A percentile compares a stretch with the other conserved stretches of the same genome.
These are phyloP conservation scores for Lecanicillium sp. DNA, from an alignment of 2,329 filamentous ascomycete species.

Conservation along the genomic window DNA sequence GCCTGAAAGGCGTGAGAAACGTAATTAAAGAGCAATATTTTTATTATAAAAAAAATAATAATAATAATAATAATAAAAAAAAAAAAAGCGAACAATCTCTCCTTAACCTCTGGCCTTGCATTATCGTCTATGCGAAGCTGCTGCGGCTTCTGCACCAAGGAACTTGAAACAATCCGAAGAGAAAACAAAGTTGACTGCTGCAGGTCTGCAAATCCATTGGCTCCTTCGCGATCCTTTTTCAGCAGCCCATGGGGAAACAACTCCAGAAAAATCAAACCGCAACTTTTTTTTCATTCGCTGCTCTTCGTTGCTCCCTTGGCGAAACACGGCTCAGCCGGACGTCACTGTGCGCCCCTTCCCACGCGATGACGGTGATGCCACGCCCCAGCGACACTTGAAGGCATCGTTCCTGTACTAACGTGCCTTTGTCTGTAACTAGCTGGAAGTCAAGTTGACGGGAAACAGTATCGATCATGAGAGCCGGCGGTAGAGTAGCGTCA, in stretches of 20 bases:
- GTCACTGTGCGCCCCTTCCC: neutral
- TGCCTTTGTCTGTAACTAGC: neutral
- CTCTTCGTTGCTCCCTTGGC: neutral
- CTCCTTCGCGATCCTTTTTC: neutral
- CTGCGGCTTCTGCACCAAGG: neutral
- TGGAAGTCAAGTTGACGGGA: neutral
- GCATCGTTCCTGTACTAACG: neutral
- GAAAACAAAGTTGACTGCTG: neutral
- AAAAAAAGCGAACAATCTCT: neutral
- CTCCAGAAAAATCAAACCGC: neutral
- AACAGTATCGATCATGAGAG: no score
- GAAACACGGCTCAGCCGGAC: neutral
- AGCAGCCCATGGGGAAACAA: neutral
- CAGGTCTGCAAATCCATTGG: neutral
- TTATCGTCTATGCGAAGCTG: neutral
- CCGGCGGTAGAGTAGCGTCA: no score
- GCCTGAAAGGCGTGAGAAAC: no score
- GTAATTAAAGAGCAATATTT: no score
- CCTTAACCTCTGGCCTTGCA: neutral
- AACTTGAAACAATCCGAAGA: slow-evolving; percentile 5
- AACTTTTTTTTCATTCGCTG: neutral
- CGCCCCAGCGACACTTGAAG: no score
- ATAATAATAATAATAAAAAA: neutral
- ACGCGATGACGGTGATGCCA: no score
- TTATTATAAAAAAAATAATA: no score